A percentile compares a stretch with the other conserved stretches of the same genome.
These are phyloP conservation scores for Gastrolobium villosum DNA, from an alignment of 306 rosid species.

Conservation along the genomic window DNA sequence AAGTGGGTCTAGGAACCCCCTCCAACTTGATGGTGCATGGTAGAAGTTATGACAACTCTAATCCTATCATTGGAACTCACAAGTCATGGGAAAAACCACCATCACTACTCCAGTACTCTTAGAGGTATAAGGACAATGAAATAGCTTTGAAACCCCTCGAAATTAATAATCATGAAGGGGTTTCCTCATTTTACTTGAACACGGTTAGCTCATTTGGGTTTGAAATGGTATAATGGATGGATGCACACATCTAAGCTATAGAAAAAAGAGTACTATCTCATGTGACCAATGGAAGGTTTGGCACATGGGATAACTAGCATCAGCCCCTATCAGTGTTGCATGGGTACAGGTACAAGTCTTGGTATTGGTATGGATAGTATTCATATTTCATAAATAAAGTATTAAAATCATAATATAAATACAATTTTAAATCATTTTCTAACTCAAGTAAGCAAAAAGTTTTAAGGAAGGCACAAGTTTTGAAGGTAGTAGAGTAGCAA, in stretches of 20 bases:
- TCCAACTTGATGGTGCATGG: not conserved
- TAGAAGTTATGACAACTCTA: conserved; percentile 5
- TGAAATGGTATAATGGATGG: not conserved
- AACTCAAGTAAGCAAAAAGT: no score
- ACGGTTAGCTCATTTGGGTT: conserved; percentile 19
- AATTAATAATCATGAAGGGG: not conserved
- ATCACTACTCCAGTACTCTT: not conserved
- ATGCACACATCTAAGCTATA: conserved; percentile 1
- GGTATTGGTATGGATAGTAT: no score
- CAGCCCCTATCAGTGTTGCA: not conserved
- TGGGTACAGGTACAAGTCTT: no score
- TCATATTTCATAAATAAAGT: no score
- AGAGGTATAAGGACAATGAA: conserved; percentile 3
- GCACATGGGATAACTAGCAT: not conserved
- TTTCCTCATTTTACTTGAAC: conserved; percentile 26
- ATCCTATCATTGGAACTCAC: conserved; percentile 18
- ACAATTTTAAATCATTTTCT: no score
- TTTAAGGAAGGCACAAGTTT: no score
- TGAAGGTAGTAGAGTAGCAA: no score
- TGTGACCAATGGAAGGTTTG: not conserved
- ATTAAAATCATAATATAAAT: no score
- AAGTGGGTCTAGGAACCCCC: conserved; percentile 20
- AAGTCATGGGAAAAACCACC: conserved; percentile 29
- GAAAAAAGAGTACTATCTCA: conserved; percentile 14
- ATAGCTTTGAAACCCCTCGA: conserved; percentile 17